Base-by-base conservation (phyloP, 2,329 filamentous ascomycete species). In the Tolypocladium sp. region DNA sequence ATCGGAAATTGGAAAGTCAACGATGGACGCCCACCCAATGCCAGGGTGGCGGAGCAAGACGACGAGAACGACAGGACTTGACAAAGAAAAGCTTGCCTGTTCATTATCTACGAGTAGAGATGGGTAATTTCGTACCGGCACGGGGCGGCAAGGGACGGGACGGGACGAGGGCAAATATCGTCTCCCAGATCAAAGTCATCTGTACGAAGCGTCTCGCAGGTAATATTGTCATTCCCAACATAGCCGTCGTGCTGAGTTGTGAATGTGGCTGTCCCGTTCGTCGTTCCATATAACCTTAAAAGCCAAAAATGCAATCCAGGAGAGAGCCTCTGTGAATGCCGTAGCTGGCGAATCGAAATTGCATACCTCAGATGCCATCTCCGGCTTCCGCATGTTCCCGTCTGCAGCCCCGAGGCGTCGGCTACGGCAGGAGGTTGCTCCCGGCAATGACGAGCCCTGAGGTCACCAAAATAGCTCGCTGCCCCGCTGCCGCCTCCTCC, bases 361-460 rank as follows among this genome's bases (percentile, higher is more conserved):
- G 38, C 38, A 17, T 20, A 8, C 38, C 17, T 17, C 17, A 20
- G 25, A 27, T n/a, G 46, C 9, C 46, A 4, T n/a, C 15, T 20
- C 33, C n/a, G 10, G 53, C 53, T 70, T 66, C 69, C 69, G 69
- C 67, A 70, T 70, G 67, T 71, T 71, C 66, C 69, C 69, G 69
- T 67, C 35, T 44, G 59, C 44, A 51, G 58, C 59, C 57, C 65
- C 62, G 59, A 68, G 57, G 57, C 46, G 57, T 70, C 69, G 69
- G 67, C 67, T 68, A 66, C 61, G 62, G 63, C 58, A 70, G 66
- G 68, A 68, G 65, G 61, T 57, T 60, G 58, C 52, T 58, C 64
- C 65, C 69, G 69, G 67, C 63, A 69, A 65, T 65, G 65, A 64
- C 63, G 62, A 68, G n/a, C 20, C 30, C 9, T 13, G 17, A 37